These are phyloP conservation scores for Cytospora schulzeri DNA, from an alignment of 2,329 filamentous ascomycete genomes.

Conservation along the genomic window DNA sequence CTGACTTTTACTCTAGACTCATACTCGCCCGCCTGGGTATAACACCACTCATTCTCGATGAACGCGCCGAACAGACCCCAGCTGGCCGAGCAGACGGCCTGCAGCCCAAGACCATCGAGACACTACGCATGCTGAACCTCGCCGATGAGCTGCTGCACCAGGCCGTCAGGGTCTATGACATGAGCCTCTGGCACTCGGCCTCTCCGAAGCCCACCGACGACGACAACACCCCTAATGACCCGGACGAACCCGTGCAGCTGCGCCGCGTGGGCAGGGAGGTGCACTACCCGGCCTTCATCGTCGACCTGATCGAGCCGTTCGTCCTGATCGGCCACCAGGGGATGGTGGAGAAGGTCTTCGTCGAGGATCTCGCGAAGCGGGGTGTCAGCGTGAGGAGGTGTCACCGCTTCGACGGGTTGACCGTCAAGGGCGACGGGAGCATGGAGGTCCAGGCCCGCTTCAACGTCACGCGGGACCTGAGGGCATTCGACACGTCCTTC, in stretches of 20 bases:
- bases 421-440: conserved; percentile 38
- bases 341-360: conserved; percentile 59
- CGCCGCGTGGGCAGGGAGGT: conserved; percentile 56
- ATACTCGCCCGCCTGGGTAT: conserved; percentile 55
- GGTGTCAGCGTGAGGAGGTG: conserved; percentile 50
- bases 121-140: conserved; percentile 67
- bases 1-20: conserved; percentile 18
- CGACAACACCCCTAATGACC: not conserved
- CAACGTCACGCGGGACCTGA: conserved; percentile 38
- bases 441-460: conserved; percentile 49
- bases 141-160: conserved; percentile 62
- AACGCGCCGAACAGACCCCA: conserved; percentile 67
- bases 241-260: conserved; percentile 47
- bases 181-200: conserved; percentile 63
- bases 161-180: conserved; percentile 68
- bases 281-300: conserved; percentile 33
- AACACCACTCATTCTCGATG: conserved; percentile 67
- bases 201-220: conserved; percentile 27
- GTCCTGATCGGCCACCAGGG: conserved; percentile 54
- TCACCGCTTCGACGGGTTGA: conserved; percentile 36
- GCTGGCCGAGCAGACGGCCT: conserved; percentile 70
- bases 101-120: conserved; percentile 74
- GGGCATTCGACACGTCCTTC: conserved; percentile 28
- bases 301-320: conserved; percentile 39
- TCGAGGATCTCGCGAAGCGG: conserved; percentile 54